Evolutionary conservation across 352 stramenopile species (phyloP).

Genomic region (Hyaloperonospora brassicae): DNA sequence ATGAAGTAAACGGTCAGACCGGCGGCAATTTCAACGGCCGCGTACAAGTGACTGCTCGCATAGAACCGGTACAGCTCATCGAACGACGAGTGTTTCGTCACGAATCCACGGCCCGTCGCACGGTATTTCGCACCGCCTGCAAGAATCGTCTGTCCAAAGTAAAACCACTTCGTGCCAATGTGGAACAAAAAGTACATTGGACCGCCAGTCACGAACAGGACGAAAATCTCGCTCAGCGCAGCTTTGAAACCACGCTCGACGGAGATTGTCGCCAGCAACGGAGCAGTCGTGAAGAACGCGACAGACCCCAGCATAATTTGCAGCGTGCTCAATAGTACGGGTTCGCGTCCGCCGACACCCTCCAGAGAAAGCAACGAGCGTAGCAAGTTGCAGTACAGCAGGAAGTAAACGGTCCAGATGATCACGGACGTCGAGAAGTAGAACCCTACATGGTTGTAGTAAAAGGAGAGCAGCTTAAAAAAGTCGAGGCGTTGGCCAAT

Average conservation of each 20-base stretch:
- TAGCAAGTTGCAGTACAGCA: slow-evolving; percentile 95
- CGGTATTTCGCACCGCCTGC: slow-evolving; percentile 97
- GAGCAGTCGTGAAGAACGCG: slow-evolving; percentile 95
- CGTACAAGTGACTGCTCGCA: slow-evolving; percentile 95
- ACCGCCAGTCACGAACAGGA: slow-evolving; percentile 95
- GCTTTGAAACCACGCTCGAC: slow-evolving; percentile 96
- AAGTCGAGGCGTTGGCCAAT: slow-evolving; percentile 97
- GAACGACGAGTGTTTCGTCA: slow-evolving; percentile 97
- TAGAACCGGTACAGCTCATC: slow-evolving; percentile 99
- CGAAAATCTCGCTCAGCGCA: slow-evolving; percentile 88
- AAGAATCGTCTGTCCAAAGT: slow-evolving; percentile 98
- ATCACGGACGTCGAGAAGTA: slow-evolving; percentile 97
- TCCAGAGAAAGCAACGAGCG: slow-evolving; percentile 90
- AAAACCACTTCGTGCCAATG: slow-evolving; percentile 98
- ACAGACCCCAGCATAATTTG: slow-evolving; percentile 95
- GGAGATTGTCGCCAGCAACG: slow-evolving; percentile 94
- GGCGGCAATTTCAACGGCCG: slow-evolving; percentile 87
- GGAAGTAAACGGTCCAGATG: slow-evolving; percentile 95
- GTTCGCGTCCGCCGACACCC: slow-evolving; percentile 85
- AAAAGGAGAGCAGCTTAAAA: slow-evolving; percentile 97
- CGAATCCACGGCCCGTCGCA: slow-evolving; percentile 96
- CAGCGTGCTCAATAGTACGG: slow-evolving; percentile 91
- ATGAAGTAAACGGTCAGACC: slow-evolving; percentile 91
- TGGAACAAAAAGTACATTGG: slow-evolving; percentile 99
- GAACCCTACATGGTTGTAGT: slow-evolving; percentile 98